phyloP scores from a whole-genome alignment of 2,329 filamentous ascomycete species.

The Pyrenochaeta sp. region DNA sequence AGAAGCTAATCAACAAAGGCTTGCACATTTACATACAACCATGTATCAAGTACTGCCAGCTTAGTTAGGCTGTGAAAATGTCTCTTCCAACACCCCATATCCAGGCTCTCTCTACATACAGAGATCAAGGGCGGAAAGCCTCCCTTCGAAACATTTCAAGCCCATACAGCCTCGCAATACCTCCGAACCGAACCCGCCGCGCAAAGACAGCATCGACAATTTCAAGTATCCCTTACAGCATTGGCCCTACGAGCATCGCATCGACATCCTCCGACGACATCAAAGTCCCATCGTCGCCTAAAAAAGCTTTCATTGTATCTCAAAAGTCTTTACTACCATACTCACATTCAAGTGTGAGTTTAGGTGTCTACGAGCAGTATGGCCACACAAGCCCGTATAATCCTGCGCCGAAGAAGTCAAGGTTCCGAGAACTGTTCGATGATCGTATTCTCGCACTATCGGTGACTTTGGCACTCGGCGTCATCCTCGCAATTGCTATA shows the following conservation, averaged over 20 bases:
- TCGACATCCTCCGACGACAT: constrained; percentile 1
- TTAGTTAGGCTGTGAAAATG: too few species aligned
- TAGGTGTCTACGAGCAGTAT: too few species aligned
- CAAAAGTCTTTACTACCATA: constrained; percentile 11
- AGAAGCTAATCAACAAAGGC: too few species aligned
- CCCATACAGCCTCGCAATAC: constrained; percentile 23
- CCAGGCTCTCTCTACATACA: constrained; percentile 5
- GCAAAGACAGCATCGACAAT: constrained; percentile 7
- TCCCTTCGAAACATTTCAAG: constrained; percentile 17
- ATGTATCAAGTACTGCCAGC: too few species aligned
- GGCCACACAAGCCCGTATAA: neutral
- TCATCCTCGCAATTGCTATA: constrained; percentile 25
- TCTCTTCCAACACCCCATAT: constrained; percentile 7
- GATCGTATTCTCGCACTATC: constrained; percentile 23
- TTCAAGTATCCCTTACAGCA: constrained; percentile 4
- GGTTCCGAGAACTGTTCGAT: constrained; percentile 6
- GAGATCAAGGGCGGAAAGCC: neutral
- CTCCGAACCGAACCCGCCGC: constrained; percentile 3
- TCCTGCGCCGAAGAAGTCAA: neutral
- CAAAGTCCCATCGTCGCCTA: constrained; percentile 4
- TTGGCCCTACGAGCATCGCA: constrained; percentile 4
- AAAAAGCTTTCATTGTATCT: constrained; percentile 11
- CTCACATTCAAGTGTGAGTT: too few species aligned
- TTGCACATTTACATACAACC: neutral
- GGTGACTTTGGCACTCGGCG: constrained; percentile 29